Conservation (phyloP, 441 rosid species). For the Bocquillonia castaneifolia region DNA sequence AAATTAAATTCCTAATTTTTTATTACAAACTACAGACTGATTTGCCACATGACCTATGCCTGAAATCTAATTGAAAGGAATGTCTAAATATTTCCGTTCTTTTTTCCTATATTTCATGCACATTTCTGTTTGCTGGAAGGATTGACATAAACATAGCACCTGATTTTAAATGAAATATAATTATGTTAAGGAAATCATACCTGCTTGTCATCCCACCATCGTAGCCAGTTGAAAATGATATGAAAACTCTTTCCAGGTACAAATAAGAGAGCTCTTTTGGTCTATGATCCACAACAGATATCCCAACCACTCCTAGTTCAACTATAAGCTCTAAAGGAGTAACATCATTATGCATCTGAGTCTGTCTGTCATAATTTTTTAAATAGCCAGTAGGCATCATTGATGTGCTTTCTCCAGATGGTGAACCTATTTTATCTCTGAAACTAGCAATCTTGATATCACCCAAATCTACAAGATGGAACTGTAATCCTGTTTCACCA, state of each 20-base stretch:
- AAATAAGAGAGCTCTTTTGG: constrained; percentile 84
- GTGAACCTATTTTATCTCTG: constrained; percentile 39
- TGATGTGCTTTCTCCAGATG: constrained; percentile 41
- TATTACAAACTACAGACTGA: too few species aligned
- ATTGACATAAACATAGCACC: neutral
- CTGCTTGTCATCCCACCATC: constrained; percentile 95
- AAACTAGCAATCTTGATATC: constrained; percentile 70
- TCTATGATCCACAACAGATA: constrained; percentile 80
- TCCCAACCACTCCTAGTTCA: constrained; percentile 87
- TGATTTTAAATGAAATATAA: neutral
- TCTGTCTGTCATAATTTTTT: constrained; percentile 42
- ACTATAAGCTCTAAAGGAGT: constrained; percentile 73
- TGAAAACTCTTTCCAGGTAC: constrained; percentile 71
- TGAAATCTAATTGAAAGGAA: too few species aligned
- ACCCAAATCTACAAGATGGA: constrained; percentile 68
- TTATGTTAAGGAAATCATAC: constrained; percentile 30
- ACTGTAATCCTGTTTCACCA: constrained; percentile 49
- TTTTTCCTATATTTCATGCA: neutral
- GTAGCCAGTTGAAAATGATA: constrained; percentile 89
- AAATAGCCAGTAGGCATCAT: constrained; percentile 39
- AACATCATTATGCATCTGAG: constrained; percentile 34
- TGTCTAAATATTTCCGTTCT: neutral
- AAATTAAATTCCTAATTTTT: neutral
- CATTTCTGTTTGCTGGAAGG: neutral
- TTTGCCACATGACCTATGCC: too few species aligned